Conservation (phyloP, 352 stramenopile species). For the Phytophthora cactorum region DNA sequence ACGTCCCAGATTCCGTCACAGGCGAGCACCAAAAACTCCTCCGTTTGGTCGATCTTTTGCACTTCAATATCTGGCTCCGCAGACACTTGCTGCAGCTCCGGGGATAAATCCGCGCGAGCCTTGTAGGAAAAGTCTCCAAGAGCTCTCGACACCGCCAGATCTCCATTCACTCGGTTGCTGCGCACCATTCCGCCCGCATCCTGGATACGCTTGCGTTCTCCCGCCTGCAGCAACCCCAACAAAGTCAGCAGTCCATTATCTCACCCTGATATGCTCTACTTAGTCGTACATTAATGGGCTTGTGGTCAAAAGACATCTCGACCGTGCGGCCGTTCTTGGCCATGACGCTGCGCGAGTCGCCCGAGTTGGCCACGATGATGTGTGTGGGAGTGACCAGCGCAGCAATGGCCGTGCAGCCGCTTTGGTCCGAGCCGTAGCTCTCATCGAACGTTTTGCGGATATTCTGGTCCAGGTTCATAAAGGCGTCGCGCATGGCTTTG, state of each 20-base stretch:
- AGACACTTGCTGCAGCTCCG: conserved; percentile 85
- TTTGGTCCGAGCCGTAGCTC: conserved; percentile 66
- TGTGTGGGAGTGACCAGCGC: conserved; percentile 69
- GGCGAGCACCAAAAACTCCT: conserved; percentile 92
- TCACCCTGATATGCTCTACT: not conserved
- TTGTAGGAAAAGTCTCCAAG: conserved; percentile 88
- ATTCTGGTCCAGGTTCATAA: conserved; percentile 66
- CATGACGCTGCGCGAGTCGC: conserved; percentile 83
- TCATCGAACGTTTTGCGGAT: conserved; percentile 61
- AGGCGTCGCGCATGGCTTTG: conserved; percentile 61
- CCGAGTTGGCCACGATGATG: conserved; percentile 85
- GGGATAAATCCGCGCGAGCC: conserved; percentile 53
- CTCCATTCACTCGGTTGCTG: conserved; percentile 83
- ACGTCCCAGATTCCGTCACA: conserved; percentile 96
- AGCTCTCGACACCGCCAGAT: conserved; percentile 81
- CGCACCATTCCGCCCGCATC: conserved; percentile 74
- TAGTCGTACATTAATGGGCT: conserved; percentile 84
- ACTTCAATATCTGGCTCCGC: conserved; percentile 91
- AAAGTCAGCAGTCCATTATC: not conserved
- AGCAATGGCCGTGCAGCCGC: conserved; percentile 78
- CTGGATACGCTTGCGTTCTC: conserved; percentile 72
- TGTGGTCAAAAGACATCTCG: conserved; percentile 92
- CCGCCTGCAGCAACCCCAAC: conserved; percentile 40
- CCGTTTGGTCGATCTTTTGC: conserved; percentile 72
- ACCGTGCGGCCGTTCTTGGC: conserved; percentile 56